These are phyloP conservation scores for Reutealis trisperma DNA, from an alignment of 345 rosid species.

Conservation along the genomic window DNA sequence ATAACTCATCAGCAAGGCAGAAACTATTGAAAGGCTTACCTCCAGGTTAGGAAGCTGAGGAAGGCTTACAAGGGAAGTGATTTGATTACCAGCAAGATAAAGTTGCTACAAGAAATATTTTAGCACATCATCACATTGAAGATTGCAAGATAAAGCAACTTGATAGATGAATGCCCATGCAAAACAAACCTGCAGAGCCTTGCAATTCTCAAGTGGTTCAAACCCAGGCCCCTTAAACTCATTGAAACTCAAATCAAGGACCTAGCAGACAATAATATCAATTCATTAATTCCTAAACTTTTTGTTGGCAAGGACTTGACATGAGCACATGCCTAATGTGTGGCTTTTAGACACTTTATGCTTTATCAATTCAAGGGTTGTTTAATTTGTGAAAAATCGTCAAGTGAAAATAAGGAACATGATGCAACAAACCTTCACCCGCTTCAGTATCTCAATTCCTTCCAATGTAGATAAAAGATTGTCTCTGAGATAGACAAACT, in stretches of 20 bases:
- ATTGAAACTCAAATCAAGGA: slow-evolving; percentile 97
- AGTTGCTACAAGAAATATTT: slow-evolving; percentile 69
- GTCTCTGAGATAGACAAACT: slow-evolving; percentile 99
- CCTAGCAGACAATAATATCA: slow-evolving; percentile 46
- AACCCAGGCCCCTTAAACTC: slow-evolving; percentile 99
- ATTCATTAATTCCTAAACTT: slow-evolving; percentile 11
- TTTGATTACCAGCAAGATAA: slow-evolving; percentile 98
- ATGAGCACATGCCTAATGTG: background rate
- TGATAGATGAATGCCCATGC: slow-evolving; percentile 18
- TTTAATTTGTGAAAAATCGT: background rate
- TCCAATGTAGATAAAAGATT: slow-evolving; percentile 82
- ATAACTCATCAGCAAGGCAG: slow-evolving; percentile 6
- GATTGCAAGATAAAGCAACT: slow-evolving; percentile 9
- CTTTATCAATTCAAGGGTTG: background rate
- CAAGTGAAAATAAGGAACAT: background rate
- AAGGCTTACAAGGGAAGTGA: slow-evolving; percentile 85
- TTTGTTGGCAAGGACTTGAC: background rate
- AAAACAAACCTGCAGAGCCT: slow-evolving; percentile 75
- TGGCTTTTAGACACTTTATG: background rate
- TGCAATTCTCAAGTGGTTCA: slow-evolving; percentile 95
- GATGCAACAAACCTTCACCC: slow-evolving; percentile 80
- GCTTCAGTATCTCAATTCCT: slow-evolving; percentile 88
- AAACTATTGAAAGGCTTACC: slow-evolving; percentile 47
- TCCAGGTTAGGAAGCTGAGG: slow-evolving; percentile 97
- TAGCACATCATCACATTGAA: slow-evolving; percentile 19